Evolutionary conservation across 495 filamentous ascomycete species (phyloP).

Genomic region (Hypoxylon subgilvum): DNA sequence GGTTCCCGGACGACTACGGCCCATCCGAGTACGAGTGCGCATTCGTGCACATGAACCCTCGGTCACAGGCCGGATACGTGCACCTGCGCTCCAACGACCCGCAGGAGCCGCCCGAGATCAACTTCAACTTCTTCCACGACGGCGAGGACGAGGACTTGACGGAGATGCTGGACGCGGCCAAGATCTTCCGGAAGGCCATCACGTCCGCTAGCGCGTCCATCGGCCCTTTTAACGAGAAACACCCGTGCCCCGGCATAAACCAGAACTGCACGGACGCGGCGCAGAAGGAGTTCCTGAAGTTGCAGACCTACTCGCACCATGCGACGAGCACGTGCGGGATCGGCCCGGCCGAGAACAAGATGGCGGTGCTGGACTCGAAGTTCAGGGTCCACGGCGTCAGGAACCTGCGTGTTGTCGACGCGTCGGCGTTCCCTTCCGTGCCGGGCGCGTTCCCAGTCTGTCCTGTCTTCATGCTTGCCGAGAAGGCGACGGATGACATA

Average conservation of each 20-base stretch:
- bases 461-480: slow-evolving; percentile 67
- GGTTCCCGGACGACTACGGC: slow-evolving; percentile 52
- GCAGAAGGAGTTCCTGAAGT: slow-evolving; percentile 53
- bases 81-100: slow-evolving; percentile 57
- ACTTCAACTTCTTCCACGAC: slow-evolving; percentile 62
- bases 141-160: slow-evolving; percentile 48
- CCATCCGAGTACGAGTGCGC: slow-evolving; percentile 51
- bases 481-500: slow-evolving; percentile 69
- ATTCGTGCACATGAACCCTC: slow-evolving; percentile 56
- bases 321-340: slow-evolving; percentile 57
- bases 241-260: slow-evolving; percentile 49
- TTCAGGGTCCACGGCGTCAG: slow-evolving; percentile 57
- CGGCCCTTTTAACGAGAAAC: slow-evolving; percentile 48
- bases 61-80: slow-evolving; percentile 59
- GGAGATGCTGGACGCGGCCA: slow-evolving; percentile 58
- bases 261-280: slow-evolving; percentile 47
- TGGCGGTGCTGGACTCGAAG: slow-evolving; percentile 59
- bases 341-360: slow-evolving; percentile 52
- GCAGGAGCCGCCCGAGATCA: slow-evolving; percentile 60
- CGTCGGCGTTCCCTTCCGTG: slow-evolving; percentile 57
- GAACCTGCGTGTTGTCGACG: slow-evolving; percentile 62
- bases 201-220: slow-evolving; percentile 42
- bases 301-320: slow-evolving; percentile 60
- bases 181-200: slow-evolving; percentile 54
- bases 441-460: slow-evolving; percentile 65